These are phyloP conservation scores for Trichoderma sp. DNA, from an alignment of 2,329 filamentous ascomycete genomes.

Conservation along the genomic window DNA sequence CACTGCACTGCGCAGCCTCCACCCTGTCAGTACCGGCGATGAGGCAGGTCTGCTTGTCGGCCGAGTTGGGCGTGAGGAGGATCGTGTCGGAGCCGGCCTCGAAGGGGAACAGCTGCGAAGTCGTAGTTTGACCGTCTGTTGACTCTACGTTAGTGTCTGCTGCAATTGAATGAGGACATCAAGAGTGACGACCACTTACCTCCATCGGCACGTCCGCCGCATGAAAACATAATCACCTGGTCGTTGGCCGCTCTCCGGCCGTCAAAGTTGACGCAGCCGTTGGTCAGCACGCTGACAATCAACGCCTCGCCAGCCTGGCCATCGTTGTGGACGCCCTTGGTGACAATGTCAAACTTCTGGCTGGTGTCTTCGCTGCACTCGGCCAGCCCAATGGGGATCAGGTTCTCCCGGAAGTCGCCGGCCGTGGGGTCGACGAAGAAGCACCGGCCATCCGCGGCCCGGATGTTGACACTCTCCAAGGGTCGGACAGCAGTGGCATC, in stretches of 20 bases:
- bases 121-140: conserved; percentile 49
- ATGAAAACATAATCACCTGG: conserved; percentile 55
- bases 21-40: conserved; percentile 30
- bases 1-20: conserved; percentile 37
- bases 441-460: conserved; percentile 52
- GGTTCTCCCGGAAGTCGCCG: conserved; percentile 57
- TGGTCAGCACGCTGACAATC: conserved; percentile 53
- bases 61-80: conserved; percentile 49
- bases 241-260: conserved; percentile 47
- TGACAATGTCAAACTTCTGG: conserved; percentile 56
- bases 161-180: conserved; percentile 28
- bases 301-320: conserved; percentile 45
- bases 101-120: conserved; percentile 54
- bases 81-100: conserved; percentile 45
- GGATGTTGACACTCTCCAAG: conserved; percentile 50
- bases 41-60: conserved; percentile 39
- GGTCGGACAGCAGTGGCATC: conserved; percentile 52
- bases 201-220: conserved; percentile 55
- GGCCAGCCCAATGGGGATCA: conserved; percentile 53
- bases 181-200: conserved; percentile 37
- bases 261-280: conserved; percentile 57
- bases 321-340: conserved; percentile 53
- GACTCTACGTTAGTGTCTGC: background rate
- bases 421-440: conserved; percentile 56
- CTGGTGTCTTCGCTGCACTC: conserved; percentile 49